phyloP scores from a whole-genome alignment of 1,139 yeast genomes.

The Yamadazyma oceani region DNA sequence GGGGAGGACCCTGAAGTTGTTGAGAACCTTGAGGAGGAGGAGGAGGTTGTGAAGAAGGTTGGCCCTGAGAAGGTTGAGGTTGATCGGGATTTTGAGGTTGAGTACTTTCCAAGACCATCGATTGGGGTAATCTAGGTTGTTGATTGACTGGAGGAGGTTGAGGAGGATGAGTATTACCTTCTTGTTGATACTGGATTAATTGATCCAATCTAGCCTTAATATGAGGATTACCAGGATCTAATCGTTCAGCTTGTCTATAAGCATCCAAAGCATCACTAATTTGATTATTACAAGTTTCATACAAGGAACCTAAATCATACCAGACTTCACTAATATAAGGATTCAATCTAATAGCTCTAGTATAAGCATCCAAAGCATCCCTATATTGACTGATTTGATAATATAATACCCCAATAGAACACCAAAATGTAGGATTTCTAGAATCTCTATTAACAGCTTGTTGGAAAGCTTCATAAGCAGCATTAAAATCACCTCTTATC shows the following conservation, averaged over 20 bases:
- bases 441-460: conserved; percentile 97
- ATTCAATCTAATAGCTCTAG: conserved; percentile 90
- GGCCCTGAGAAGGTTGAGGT: conserved; percentile 15
- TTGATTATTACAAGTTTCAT: conserved; percentile 96
- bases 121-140: conserved; percentile 57
- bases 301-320: conserved; percentile 96
- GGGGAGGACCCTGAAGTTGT: conserved; percentile 11
- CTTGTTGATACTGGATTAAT: conserved; percentile 71
- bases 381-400: conserved; percentile 94
- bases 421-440: conserved; percentile 97
- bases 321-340: conserved; percentile 97
- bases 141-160: conserved; percentile 68
- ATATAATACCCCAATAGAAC: conserved; percentile 94
- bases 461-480: conserved; percentile 97
- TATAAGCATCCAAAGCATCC: conserved; percentile 96
- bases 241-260: conserved; percentile 90
- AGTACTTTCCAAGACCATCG: conserved; percentile 55
- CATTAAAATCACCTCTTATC: conserved; percentile 92
- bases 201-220: conserved; percentile 91
- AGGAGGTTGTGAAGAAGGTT: conserved; percentile 9
- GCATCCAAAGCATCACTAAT: conserved; percentile 95
- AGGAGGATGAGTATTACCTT: conserved; percentile 65
- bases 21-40: conserved; percentile 14
- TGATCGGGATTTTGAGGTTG: conserved; percentile 26
- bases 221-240: conserved; percentile 93